Base-by-base conservation (phyloP, 2,329 filamentous ascomycete species). In the Botrytis pseudocinerea region DNA sequence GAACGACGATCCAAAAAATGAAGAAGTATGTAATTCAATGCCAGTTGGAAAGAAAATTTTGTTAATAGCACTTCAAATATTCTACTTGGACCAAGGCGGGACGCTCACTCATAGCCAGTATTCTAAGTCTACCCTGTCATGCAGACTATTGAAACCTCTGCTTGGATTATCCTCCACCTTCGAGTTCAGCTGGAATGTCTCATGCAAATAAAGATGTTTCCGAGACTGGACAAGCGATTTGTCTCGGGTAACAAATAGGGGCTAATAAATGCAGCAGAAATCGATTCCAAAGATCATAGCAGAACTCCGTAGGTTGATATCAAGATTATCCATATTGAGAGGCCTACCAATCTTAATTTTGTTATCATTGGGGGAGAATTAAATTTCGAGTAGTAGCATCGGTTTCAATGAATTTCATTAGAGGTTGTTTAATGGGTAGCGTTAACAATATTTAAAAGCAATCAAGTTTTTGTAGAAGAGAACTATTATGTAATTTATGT, bases 151-250 rank as follows among this genome's bases (percentile, higher is more conserved):
- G 6, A 20, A 32, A 25, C 6, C 20, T 12, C 25, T 57, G 18
- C 20, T 69, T n/a, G 20, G 18, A 32, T 1, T 28, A 32, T 57
- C 65, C 28, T 14, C 40, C 20, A 20, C 48, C 65, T 42, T 25
- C 25, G 7, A 57, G 8, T 18, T n/a, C 40, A 62, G 68, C 68
- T 70, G 68, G 4, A 38, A 46, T 70, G 68, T 70, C 54, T 70
- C 42, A 62, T 20, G n/a, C 61, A n/a, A 61, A 46, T 32, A 62
- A 40, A 61, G 6, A 62, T 0, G 2, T 25, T 57, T 40, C 20
- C 20, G 48, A 69, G 38, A 69, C 35, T 32, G 32, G 48, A 32
- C 35, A 25, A 20, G 42, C 44, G 20, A 38, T 32, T 32, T 69
- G 65, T 70, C 54, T 70, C 40, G 54, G 68, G 9, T 70, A 6